Base-by-base conservation (phyloP, 1,139 yeast genomes). In the Taphrina sp. region DNA sequence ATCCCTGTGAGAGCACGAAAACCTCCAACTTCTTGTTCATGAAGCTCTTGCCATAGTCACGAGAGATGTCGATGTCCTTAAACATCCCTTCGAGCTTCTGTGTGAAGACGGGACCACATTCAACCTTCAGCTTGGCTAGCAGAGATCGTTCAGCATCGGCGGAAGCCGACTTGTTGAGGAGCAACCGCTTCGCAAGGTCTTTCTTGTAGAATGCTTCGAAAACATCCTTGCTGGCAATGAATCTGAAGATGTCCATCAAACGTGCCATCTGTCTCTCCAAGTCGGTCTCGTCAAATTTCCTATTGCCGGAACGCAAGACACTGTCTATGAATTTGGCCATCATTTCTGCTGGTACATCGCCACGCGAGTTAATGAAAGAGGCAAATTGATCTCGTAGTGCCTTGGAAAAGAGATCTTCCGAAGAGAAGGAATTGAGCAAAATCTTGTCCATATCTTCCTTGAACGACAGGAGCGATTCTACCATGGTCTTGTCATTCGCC, bases 291-390 rank as follows among this genome's bases (percentile, higher is more conserved):
- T 60, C 62, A 56, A 60, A 57, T 45, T 59, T 58, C 41, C 57
- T 58, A 39, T 62, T 61, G 24, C 64, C 63, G 4, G 43, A 58
- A 22, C 63, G 65, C 56, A 71, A 63, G 38, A 70, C 62, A 8
- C 62, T 61, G 57, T 72, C 74, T 16, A 67, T 62, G 56, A 65
- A 92, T 41, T 65, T 67, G 19, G 70, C 65, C 28, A 72, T 57
- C 42, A 62, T 61, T 56, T 68, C 70, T 12, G 70, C 64, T 0
- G 65, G 60, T 3, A 55, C 61, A 26, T 61, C 59, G 17, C 60
- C 58, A 1, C 62, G 62, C 10, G 60, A 56, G 24, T 64, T 63
- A 26, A 71, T 55, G 12, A 66, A 64, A 20, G 53, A 52, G 7
- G 62, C 64, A 34, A 65, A 63, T 7, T 62, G 61, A 28, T 61